Conservation (phyloP, 768 basidiomycete species). For the Boletus rex-veris region DNA sequence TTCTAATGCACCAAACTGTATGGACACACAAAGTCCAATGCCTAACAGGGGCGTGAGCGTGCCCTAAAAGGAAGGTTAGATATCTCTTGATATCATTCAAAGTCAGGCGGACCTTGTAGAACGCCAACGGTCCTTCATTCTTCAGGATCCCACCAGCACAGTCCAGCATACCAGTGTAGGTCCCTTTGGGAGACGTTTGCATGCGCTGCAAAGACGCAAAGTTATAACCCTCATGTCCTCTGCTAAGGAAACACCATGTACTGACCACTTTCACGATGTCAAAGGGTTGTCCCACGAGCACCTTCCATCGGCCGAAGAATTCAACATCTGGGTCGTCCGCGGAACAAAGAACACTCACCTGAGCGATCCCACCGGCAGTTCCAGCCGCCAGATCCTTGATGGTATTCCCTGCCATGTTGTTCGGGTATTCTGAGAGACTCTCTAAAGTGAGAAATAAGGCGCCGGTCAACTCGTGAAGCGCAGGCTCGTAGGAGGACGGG, state of each 20-base stretch:
- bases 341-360: slow-evolving; percentile 43
- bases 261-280: slow-evolving; percentile 96
- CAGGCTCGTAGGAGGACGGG: not conserved
- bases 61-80: slow-evolving; percentile 49
- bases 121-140: slow-evolving; percentile 89
- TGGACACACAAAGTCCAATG: slow-evolving; percentile 92
- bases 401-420: slow-evolving; percentile 46
- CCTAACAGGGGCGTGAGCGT: slow-evolving; percentile 87
- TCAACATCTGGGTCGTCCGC: not conserved
- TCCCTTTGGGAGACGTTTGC: slow-evolving; percentile 91
- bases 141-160: slow-evolving; percentile 89
- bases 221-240: slow-evolving; percentile 3
- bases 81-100: not conserved
- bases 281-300: slow-evolving; percentile 90
- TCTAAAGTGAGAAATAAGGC: not conserved
- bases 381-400: slow-evolving; percentile 87
- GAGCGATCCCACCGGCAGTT: slow-evolving; percentile 86
- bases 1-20: slow-evolving; percentile 92
- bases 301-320: slow-evolving; percentile 40
- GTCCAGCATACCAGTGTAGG: slow-evolving; percentile 82
- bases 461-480: not conserved
- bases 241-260: slow-evolving; percentile 16
- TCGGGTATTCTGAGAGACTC: slow-evolving; percentile 8
- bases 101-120: slow-evolving; percentile 73
- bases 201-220: slow-evolving; percentile 58